These are phyloP conservation scores for Saturnispora dispora DNA, from an alignment of 805 yeast species.

Conservation along the genomic window DNA sequence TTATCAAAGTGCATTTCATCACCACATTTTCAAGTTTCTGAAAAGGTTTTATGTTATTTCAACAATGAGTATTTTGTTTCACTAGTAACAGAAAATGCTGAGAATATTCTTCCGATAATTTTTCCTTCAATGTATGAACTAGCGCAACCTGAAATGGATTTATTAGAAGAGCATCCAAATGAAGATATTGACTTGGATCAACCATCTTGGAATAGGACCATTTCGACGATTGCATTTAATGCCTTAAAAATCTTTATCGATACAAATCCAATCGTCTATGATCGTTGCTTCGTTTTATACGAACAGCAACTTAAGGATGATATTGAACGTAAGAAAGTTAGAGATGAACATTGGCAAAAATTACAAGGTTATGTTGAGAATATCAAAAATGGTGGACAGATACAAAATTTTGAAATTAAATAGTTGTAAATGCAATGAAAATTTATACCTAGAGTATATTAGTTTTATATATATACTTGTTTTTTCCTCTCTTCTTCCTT, in stretches of 20 bases:
- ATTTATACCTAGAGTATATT: not conserved
- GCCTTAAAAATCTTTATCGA: constrained; percentile 91
- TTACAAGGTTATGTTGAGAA: constrained; percentile 51
- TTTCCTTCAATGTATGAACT: constrained; percentile 86
- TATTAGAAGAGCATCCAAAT: constrained; percentile 22
- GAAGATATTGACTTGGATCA: constrained; percentile 35
- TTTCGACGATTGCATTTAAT: constrained; percentile 81
- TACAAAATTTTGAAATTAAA: constrained; percentile 52
- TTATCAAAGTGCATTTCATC: constrained; percentile 88
- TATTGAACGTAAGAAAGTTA: constrained; percentile 48
- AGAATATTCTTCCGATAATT: constrained; percentile 83
- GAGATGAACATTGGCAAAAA: constrained; percentile 62
- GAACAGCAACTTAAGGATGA: constrained; percentile 73
- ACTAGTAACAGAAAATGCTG: constrained; percentile 85
- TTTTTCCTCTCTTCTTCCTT: not conserved
- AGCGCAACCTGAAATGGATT: constrained; percentile 36
- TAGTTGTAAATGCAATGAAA: not conserved
- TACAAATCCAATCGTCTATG: constrained; percentile 82
- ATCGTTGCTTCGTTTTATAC: constrained; percentile 83
- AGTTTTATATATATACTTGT: not conserved
- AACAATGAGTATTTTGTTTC: constrained; percentile 89
- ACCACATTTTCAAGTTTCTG: constrained; percentile 95
- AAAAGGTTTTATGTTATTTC: constrained; percentile 90
- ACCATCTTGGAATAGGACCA: constrained; percentile 86
- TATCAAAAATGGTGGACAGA: constrained; percentile 21